Percentiles rank a stretch among this genome's conserved stretches.
These are phyloP conservation scores for Coprinopsis cinerea DNA, from an alignment of 768 basidiomycete genomes.

Conservation along the genomic window DNA sequence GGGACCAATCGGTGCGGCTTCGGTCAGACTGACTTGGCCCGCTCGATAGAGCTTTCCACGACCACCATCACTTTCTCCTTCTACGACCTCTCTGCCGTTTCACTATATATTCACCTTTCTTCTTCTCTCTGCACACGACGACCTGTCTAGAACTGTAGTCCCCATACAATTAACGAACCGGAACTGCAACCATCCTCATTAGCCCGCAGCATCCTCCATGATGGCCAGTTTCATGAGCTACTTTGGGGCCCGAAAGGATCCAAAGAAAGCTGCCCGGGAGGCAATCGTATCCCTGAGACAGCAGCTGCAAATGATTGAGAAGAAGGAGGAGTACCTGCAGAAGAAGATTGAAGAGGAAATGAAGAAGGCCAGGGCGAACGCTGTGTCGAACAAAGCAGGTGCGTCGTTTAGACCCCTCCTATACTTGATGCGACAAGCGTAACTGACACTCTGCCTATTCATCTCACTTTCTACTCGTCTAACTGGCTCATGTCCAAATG, in stretches of 20 bases:
- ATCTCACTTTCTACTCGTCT: too few species aligned
- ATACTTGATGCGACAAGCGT: background rate
- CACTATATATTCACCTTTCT: too few species aligned
- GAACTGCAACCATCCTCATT: slow-evolving; percentile 5
- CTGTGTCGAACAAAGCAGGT: slow-evolving; percentile 91
- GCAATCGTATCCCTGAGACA: slow-evolving; percentile 91
- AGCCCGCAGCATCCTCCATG: slow-evolving; percentile 30
- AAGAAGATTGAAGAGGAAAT: slow-evolving; percentile 95
- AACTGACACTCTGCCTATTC: too few species aligned
- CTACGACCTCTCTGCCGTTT: too few species aligned
- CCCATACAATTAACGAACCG: slow-evolving; percentile 6
- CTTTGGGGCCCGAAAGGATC: slow-evolving; percentile 79
- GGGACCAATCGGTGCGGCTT: slow-evolving; percentile 25
- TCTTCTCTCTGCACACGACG: too few species aligned
- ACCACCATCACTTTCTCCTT: too few species aligned
- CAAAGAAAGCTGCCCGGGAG: slow-evolving; percentile 81
- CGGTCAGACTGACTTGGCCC: background rate
- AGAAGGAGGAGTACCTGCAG: slow-evolving; percentile 96
- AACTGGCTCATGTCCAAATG: too few species aligned
- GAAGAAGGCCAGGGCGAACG: slow-evolving; percentile 89
- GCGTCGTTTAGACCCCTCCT: slow-evolving; percentile 27
- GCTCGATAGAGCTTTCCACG: too few species aligned
- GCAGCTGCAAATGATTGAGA: slow-evolving; percentile 95
- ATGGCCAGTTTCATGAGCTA: slow-evolving; percentile 82
- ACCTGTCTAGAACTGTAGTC: background rate